Percentiles rank a stretch among this genome's conserved stretches.
These are phyloP conservation scores for Clonostachys rosea DNA, from an alignment of 2,329 filamentous ascomycete genomes.

Conservation along the genomic window DNA sequence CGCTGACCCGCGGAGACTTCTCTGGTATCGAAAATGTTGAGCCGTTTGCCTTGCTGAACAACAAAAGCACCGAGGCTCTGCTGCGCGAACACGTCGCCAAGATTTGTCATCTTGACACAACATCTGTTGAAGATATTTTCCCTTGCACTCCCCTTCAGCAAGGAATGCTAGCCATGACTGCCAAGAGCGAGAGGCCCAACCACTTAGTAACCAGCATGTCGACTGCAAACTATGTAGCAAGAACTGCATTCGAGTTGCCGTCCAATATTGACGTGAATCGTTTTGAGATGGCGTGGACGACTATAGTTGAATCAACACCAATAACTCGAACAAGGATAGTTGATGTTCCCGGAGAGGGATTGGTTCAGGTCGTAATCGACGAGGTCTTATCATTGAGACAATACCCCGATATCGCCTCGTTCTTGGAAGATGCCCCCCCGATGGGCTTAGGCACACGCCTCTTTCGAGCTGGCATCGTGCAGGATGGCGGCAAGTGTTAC, in stretches of 20 bases:
- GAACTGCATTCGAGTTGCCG: conserved; percentile 1
- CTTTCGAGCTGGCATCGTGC: too few species aligned
- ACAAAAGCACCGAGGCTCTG: too few species aligned
- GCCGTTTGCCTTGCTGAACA: too few species aligned
- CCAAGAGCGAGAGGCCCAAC: background rate
- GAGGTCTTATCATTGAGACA: background rate
- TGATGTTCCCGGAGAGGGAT: background rate
- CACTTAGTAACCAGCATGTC: too few species aligned
- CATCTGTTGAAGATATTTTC: conserved; percentile 21
- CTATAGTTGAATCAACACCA: background rate
- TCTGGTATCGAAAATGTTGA: too few species aligned
- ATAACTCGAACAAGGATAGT: conserved; percentile 5
- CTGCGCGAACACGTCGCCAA: background rate
- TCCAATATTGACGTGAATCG: background rate
- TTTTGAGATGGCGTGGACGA: conserved; percentile 1
- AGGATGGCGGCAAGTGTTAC: too few species aligned
- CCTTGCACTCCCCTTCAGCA: conserved; percentile 29
- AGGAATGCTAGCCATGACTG: conserved; percentile 15
- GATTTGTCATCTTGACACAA: background rate
- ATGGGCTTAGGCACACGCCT: too few species aligned
- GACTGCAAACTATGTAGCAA: conserved; percentile 3
- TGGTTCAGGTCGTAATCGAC: conserved; percentile 2
- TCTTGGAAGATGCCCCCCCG: too few species aligned
- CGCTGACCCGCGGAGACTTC: too few species aligned
- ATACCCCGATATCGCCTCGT: too few species aligned